These are phyloP conservation scores for Rutidosis leptorrhynchoides DNA, from an alignment of 129 eudicot species.

Conservation along the genomic window DNA sequence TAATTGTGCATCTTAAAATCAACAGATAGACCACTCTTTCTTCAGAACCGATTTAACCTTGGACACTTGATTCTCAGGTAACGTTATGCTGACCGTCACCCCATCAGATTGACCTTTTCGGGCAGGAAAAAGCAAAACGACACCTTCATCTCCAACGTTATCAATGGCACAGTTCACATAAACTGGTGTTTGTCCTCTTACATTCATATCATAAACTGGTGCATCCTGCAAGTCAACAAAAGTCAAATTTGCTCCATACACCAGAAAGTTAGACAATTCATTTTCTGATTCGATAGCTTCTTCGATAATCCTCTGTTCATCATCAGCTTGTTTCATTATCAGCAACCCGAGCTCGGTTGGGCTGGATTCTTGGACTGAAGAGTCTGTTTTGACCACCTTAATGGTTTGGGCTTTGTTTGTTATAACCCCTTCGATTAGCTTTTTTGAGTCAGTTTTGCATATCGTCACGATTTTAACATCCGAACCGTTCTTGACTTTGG, in stretches of 20 bases:
- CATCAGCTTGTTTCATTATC: conserved; percentile 32
- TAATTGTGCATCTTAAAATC: not conserved
- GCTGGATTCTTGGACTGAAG: conserved; percentile 31
- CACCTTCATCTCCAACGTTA: conserved; percentile 76
- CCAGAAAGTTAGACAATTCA: conserved; percentile 40
- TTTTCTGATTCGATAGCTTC: conserved; percentile 40
- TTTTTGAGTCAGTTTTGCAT: conserved; percentile 29
- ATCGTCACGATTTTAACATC: conserved; percentile 52
- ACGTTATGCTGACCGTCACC: conserved; percentile 39
- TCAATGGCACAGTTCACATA: conserved; percentile 51
- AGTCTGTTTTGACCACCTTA: conserved; percentile 47
- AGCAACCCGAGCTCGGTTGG: conserved; percentile 41
- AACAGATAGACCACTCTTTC: conserved; percentile 35
- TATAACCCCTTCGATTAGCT: conserved; percentile 14
- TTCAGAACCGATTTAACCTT: conserved; percentile 42
- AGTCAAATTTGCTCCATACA: conserved; percentile 78
- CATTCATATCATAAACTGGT: conserved; percentile 45
- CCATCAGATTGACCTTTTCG: conserved; percentile 27
- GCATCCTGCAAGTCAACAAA: conserved; percentile 50
- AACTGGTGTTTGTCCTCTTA: conserved; percentile 48
- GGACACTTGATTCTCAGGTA: conserved; percentile 44
- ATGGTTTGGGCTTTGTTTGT: conserved; percentile 48
- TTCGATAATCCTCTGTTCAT: conserved; percentile 45
- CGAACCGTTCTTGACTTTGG: conserved; percentile 33
- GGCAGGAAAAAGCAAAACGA: conserved; percentile 64